These are phyloP conservation scores for Chenopodium quinoa DNA, from an alignment of 148 eudicot species.

Conservation along the genomic window DNA sequence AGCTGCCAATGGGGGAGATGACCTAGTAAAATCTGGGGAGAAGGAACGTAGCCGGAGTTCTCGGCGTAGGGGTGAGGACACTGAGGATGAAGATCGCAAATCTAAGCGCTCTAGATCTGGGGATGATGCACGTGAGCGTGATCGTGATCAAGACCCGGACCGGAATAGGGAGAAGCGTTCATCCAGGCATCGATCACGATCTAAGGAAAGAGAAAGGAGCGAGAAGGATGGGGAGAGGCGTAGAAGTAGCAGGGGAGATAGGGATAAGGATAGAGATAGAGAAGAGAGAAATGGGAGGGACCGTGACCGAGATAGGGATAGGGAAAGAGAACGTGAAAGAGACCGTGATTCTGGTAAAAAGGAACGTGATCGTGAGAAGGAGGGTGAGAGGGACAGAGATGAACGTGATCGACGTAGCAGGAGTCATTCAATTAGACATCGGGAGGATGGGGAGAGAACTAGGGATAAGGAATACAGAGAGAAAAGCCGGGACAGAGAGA, in stretches of 20 bases:
- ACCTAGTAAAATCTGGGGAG: slow-evolving; percentile 35
- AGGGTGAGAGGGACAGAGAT: slow-evolving; percentile 30
- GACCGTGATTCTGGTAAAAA: slow-evolving; percentile 40
- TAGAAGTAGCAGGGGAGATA: slow-evolving; percentile 48
- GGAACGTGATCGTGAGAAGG: slow-evolving; percentile 38
- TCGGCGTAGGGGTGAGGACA: slow-evolving; percentile 43
- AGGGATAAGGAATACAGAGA: slow-evolving; percentile 41
- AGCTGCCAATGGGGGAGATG: slow-evolving; percentile 49
- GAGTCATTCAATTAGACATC: slow-evolving; percentile 48
- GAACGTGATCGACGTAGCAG: slow-evolving; percentile 49
- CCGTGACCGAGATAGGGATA: slow-evolving; percentile 32
- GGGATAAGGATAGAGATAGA: slow-evolving; percentile 42
- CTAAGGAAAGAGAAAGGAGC: slow-evolving; percentile 52
- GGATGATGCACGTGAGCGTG: slow-evolving; percentile 47
- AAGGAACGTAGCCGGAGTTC: slow-evolving; percentile 49
- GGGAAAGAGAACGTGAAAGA: slow-evolving; percentile 33
- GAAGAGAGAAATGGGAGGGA: slow-evolving; percentile 43
- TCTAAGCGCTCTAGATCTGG: slow-evolving; percentile 56
- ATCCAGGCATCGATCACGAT: slow-evolving; percentile 44
- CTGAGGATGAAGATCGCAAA: slow-evolving; percentile 41
- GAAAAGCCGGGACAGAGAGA: slow-evolving; percentile 43
- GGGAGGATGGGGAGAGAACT: slow-evolving; percentile 41
- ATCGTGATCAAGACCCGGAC: slow-evolving; percentile 32
- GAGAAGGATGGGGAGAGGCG: slow-evolving; percentile 44
- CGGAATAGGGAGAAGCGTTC: slow-evolving; percentile 48